Base-by-base conservation (phyloP, 192 early-diverging fungal species). In the Ambispora gerdemannii region DNA sequence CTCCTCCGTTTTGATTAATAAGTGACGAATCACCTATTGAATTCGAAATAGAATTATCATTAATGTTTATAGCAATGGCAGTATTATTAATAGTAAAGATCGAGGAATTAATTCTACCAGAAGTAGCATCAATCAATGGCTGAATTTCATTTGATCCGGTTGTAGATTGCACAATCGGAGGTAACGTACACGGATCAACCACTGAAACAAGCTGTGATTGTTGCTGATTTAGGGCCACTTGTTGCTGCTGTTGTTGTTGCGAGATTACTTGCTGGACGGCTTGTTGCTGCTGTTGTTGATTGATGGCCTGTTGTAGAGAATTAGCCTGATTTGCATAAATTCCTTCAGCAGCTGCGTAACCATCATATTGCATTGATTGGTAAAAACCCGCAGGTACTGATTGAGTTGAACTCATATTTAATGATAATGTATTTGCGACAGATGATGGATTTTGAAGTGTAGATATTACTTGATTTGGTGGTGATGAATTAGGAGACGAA, bases 381-480 rank as follows among this genome's bases (percentile, higher is more conserved):
- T 43, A 43, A 43, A 43, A 43, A 43, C 38, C 15, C 15, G 38
- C 38, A 15, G 38, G 38, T 10, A 43, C 38, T 10, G 38, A 43
- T 43, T 43, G 38, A 10, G 38, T 15, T 6, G 38, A 6, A 43
- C 7, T 15, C 38, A 43, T 43, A 15, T 43, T 43, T 43, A 60
- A 28, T 4, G 27, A 32, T 1, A 32, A 19, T 13, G 30, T n/a
- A 32, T 60, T 30, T 1, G 63, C 38, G 19, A 30, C 63, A 52
- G 65, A 13, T 1, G 24, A 22, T 67, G 50, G 65, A 8, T 17
- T 20, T 56, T 69, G 67, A 56, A 58, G 25, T 27, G 13, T 58
- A 28, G 55, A 24, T 20, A 58, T 24, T 25, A 69, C 50, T 58
- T 69, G 67, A 56, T 69, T 50, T 38, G 34, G 53, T 17, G 67